Evolutionary conservation across 2,329 filamentous ascomycete genomes (phyloP).

Genomic region (Thermomyces lanuginosus): DNA sequence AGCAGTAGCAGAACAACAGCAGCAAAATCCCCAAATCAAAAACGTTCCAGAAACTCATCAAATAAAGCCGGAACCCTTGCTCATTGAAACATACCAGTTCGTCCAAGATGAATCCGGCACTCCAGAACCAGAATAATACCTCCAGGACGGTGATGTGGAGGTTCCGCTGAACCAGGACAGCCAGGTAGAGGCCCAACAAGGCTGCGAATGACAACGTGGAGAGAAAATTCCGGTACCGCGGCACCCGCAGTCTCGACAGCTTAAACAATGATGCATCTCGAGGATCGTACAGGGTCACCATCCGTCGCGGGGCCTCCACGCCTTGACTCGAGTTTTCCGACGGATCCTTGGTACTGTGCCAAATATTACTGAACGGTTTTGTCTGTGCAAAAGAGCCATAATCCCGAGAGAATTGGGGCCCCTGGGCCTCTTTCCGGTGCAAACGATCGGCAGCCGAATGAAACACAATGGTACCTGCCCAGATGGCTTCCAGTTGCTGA

Average conservation of each 20-base stretch:
- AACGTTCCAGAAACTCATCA: constrained; percentile 96
- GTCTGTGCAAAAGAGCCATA: constrained; percentile 17
- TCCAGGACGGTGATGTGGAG: constrained; percentile 70
- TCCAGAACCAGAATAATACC: constrained; percentile 94
- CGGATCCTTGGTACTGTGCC: constrained; percentile 5
- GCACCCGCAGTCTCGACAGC: constrained; percentile 74
- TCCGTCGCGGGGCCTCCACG: constrained; percentile 50
- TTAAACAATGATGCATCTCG: constrained; percentile 82
- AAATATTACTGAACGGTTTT: too few species aligned
- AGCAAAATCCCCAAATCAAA: constrained; percentile 84
- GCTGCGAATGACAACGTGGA: constrained; percentile 77
- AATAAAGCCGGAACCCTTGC: constrained; percentile 87
- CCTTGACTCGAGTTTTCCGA: too few species aligned
- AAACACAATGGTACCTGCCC: constrained; percentile 90
- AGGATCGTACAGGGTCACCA: constrained; percentile 78
- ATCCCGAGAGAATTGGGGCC: too few species aligned
- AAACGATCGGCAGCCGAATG: constrained; percentile 75
- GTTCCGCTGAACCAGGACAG: constrained; percentile 61
- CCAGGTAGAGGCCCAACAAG: constrained; percentile 68
- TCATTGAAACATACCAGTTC: constrained; percentile 93
- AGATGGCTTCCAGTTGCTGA: constrained; percentile 90
- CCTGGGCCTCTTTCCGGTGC: too few species aligned
- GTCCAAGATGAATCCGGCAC: constrained; percentile 89
- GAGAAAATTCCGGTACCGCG: constrained; percentile 77
- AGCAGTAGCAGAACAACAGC: constrained; percentile 75